Conservation (phyloP, 441 rosid species). For the Melastoma candidum region DNA sequence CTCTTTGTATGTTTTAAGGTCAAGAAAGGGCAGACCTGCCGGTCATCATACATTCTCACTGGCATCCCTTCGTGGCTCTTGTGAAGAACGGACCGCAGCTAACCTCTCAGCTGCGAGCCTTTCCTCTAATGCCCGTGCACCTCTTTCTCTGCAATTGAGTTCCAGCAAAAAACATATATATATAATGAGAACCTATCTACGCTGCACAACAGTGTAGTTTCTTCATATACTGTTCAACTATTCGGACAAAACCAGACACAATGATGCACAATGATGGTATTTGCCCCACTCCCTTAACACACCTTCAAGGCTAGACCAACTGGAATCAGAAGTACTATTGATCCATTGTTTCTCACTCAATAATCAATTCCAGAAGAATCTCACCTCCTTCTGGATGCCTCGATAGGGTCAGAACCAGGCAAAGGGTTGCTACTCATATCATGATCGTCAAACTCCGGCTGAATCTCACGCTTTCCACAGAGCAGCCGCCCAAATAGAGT, state of each 20-base stretch:
- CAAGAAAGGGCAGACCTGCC: neutral
- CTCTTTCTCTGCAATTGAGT: slow-evolving; percentile 74
- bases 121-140: slow-evolving; percentile 93
- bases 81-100: slow-evolving; percentile 38
- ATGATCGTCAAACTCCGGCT: slow-evolving; percentile 38
- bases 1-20: neutral
- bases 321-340: too few relatives aligned
- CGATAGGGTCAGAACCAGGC: slow-evolving; percentile 90
- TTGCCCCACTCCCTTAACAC: too few relatives aligned
- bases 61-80: slow-evolving; percentile 49
- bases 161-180: neutral
- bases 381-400: slow-evolving; percentile 95
- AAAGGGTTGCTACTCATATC: slow-evolving; percentile 54
- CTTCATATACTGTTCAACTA: too few relatives aligned
- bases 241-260: too few relatives aligned
- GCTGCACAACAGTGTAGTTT: too few relatives aligned
- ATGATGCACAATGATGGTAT: too few relatives aligned
- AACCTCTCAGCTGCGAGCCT: slow-evolving; percentile 78
- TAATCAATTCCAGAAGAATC: neutral
- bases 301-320: too few relatives aligned
- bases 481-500: slow-evolving; percentile 68
- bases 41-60: slow-evolving; percentile 45
- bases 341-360: too few relatives aligned
- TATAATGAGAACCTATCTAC: neutral
- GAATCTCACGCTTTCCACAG: slow-evolving; percentile 59